A percentile compares a stretch with the other conserved stretches of the same genome.
phyloP scores from a whole-genome alignment of 495 filamentous ascomycete species.

The Neurospora discreta region DNA sequence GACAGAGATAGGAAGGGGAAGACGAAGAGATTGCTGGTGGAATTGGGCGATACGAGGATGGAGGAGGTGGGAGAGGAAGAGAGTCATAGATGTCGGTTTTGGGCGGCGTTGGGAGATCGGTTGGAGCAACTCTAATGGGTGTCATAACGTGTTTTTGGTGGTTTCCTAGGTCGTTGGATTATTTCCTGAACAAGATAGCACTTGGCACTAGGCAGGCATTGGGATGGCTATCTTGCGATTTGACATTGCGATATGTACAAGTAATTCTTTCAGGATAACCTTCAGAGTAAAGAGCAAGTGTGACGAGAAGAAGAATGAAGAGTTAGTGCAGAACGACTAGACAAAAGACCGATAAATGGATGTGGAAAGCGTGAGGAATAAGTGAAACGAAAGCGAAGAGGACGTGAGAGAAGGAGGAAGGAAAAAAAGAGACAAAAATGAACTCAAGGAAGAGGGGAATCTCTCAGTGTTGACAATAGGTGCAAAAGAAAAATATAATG shows the following conservation, averaged over 20 bases:
- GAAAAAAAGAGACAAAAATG: too few relatives aligned
- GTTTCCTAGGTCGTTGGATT: neutral
- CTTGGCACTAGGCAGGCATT: neutral
- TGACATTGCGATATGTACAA: neutral
- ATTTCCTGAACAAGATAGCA: neutral
- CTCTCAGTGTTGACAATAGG: neutral
- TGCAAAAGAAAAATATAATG: neutral
- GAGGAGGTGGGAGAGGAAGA: conserved; percentile 11
- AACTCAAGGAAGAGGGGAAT: too few relatives aligned
- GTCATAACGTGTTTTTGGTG: conserved; percentile 15
- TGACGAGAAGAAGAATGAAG: neutral
- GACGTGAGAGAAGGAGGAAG: neutral
- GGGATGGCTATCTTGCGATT: neutral
- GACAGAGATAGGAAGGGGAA: conserved; percentile 24
- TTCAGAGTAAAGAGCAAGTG: neutral
- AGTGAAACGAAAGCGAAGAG: neutral
- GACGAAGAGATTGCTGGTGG: conserved; percentile 5
- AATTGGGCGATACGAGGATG: conserved; percentile 17
- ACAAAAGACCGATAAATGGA: neutral
- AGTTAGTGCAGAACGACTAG: neutral
- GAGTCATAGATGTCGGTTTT: conserved; percentile 16
- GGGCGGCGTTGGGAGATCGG: conserved; percentile 25
- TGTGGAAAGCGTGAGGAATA: neutral
- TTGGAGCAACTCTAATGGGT: neutral
- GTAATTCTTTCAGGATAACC: neutral